Conservation (phyloP, 371 early-diverging fungal species). For the Mucor plumbeus region DNA sequence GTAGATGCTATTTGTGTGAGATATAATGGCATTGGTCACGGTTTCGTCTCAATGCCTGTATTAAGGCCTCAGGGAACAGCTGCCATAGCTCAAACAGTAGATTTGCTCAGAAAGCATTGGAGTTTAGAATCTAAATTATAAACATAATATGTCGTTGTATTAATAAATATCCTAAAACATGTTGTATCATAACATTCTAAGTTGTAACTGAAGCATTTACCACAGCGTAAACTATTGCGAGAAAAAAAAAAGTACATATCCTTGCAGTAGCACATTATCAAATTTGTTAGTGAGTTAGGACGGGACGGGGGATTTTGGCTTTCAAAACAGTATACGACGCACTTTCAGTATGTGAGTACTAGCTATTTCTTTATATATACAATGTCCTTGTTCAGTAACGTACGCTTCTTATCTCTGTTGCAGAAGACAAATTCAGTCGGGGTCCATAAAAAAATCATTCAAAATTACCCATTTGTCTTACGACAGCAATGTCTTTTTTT, state of each 20-base stretch:
- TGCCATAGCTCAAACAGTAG: slow-evolving; percentile 31
- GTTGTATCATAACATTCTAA: too few relatives aligned
- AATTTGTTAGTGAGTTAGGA: neutral
- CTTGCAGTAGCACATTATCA: too few relatives aligned
- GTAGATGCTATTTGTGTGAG: slow-evolving; percentile 28
- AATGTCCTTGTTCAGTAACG: neutral
- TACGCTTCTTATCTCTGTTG: neutral
- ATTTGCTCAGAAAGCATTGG: slow-evolving; percentile 27
- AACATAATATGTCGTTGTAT: neutral
- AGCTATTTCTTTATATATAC: neutral
- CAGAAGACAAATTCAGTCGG: neutral
- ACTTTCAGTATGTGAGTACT: too few relatives aligned
- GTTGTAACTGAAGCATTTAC: too few relatives aligned
- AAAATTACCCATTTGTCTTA: neutral
- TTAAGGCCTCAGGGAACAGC: slow-evolving; percentile 19
- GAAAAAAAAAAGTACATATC: too few relatives aligned
- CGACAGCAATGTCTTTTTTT: neutral
- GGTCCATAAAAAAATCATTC: neutral
- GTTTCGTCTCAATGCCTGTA: slow-evolving; percentile 28
- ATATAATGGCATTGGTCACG: slow-evolving; percentile 31
- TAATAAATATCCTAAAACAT: too few relatives aligned
- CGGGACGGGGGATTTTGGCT: slow-evolving; percentile 1
- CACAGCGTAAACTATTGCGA: too few relatives aligned
- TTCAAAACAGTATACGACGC: neutral
- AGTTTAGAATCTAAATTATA: slow-evolving; percentile 4